Evolutionary conservation across 192 early-diverging fungal species (phyloP), one percentile per base, ranked within the genome.

Genomic region (Linnemannia zychae): DNA sequence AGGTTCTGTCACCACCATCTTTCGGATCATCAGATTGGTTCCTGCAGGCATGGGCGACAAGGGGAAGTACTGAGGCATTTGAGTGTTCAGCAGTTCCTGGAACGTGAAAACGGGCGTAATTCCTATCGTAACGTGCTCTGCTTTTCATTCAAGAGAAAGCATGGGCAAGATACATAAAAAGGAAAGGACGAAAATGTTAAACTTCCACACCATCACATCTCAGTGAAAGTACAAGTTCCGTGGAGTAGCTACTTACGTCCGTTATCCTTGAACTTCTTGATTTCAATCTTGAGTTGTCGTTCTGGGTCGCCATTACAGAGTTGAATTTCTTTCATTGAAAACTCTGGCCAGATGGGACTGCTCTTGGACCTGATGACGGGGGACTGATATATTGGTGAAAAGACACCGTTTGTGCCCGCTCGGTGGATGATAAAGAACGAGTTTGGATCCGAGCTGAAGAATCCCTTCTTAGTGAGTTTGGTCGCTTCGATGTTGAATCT

Each of bases 301-400:
- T 88, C 40, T 7, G 70, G 78, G 73, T 88, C 87, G 7, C 87
- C 83, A 28, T 88, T 88, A 37, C 87, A 86, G 31, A 88, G 79
- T 22, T 79, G 49, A 22, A 74, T 78, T 28, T 84, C 81, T 17
- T 86, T 88, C 66, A 84, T 88, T 0, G 57, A 46, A 66, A 88
- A 88, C 37, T 76, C 79, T 34, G 66, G 49, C 79, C 79, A 88
- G 40, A 80, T 70, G 16, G 83, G 87, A 57, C 78, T 84, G 34
- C 60, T 82, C 24, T 67, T 69, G 31, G 77, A 75, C 37, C 67
- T 24, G 11, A 86, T 52, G n/a, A 72, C 71, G 48, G 76, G 50
- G 31, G 75, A 74, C 74, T 84, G 49, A 67, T 84, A 87, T 50
- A 91, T 83, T 20, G 88, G 82, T 18, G 84, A 72, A 57, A 84